Base-by-base conservation (phyloP, 345 rosid species). In the Dovyalis caffra region DNA sequence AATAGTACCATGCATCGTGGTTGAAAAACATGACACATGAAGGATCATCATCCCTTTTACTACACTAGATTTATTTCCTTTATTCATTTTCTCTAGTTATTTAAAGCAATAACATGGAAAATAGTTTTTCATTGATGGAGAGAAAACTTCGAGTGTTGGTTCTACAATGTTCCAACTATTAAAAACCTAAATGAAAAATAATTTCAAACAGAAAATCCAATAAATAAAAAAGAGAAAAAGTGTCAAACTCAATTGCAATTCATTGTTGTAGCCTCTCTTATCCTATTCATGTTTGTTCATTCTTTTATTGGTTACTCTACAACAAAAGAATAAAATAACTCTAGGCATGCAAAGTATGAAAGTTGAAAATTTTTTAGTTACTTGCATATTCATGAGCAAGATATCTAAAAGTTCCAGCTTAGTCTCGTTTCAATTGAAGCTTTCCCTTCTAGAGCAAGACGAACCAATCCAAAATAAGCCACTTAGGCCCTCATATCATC, bases 341-440 rank as follows among this genome's bases (percentile, higher is more conserved):
- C 43, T 23, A 64, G 18, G 31, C 57, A 58, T 11, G 8, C 37
- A 47, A 64, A 69, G 21, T 26, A 47, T 23, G 21, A 6, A 11
- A 23, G 69, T 38, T 11, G 56, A 25, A 73, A 72, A 32, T n/a
- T n/a, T n/a, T n/a, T 26, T 15, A 47, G 66, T 74, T 86, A 91
- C 98, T 97, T 76, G 95, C 98, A 75, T 93, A 93, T 80, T 93
- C 98, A 0, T 97, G 98, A 9, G 98, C 98, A 38, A 93, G 84
- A 88, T 93, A 93, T 57, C 98, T 97, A 1, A 91, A 91, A n/a
- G 98, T 93, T 76, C 98, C 98, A 12, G 95, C 98, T n/a, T 29
- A 93, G 87, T 84, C 92, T 85, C 1, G 98, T 93, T 70, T 90
- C 95, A 40, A 93, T 82, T 1, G 98, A 93, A 60, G 85, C 87